Conservation (phyloP, 2,329 filamentous ascomycete genomes). For the Ustilaginoidea virens region DNA sequence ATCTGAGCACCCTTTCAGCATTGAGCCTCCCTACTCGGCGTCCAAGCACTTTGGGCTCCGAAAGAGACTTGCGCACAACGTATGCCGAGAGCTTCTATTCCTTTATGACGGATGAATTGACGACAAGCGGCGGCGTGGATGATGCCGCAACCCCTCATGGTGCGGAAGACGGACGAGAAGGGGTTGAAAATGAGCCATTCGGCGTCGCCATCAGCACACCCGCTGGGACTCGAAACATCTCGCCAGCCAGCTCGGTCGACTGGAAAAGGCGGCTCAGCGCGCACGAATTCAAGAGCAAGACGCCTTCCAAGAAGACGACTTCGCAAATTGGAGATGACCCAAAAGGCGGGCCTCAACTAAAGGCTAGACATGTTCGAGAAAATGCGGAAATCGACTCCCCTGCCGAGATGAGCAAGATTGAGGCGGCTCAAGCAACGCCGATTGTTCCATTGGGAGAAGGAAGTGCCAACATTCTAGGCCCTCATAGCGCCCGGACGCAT, state of each 20-base stretch:
- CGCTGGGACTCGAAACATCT: conserved; percentile 19
- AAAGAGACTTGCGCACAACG: conserved; percentile 19
- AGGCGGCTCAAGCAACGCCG: not conserved
- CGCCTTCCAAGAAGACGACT: conserved; percentile 5
- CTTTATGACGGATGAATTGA: conserved; percentile 10
- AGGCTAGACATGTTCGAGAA: conserved; percentile 30
- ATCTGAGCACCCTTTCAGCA: conserved; percentile 24
- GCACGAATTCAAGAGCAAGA: conserved; percentile 32
- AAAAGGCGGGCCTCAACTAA: conserved; percentile 1
- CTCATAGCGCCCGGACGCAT: no score
- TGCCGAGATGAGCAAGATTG: conserved; percentile 2
- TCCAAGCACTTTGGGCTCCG: conserved; percentile 23
- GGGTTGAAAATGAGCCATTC: no score
- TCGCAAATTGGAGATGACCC: not conserved
- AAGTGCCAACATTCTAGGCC: not conserved
- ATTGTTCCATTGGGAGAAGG: not conserved
- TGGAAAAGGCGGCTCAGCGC: conserved; percentile 41
- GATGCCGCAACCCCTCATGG: not conserved
- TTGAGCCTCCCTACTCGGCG: conserved; percentile 23
- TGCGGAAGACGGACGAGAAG: no score
- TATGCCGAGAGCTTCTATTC: conserved; percentile 38
- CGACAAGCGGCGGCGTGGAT: not conserved
- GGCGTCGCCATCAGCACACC: not conserved
- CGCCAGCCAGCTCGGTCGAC: conserved; percentile 31
- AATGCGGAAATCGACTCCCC: conserved; percentile 30